phyloP scores from a whole-genome alignment of 306 rosid species.

The Acacia crassicarpa region DNA sequence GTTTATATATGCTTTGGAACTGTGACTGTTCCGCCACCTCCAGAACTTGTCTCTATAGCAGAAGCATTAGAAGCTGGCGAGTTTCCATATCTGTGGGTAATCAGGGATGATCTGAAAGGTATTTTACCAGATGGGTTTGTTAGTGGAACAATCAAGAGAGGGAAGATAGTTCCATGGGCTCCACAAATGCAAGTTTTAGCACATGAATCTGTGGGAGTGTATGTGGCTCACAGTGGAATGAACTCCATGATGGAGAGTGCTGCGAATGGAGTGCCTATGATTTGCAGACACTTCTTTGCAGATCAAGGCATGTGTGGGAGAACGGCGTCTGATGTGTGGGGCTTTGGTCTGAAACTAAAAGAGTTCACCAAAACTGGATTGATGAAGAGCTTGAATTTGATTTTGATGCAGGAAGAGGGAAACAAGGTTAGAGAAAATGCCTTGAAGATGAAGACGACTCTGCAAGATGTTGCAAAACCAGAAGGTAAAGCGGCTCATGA shows the following conservation, averaged over 20 bases:
- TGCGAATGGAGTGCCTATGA: conserved; percentile 45
- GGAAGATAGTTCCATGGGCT: conserved; percentile 42
- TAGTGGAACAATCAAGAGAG: conserved; percentile 18
- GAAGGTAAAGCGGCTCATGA: conserved; percentile 15
- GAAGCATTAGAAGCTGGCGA: conserved; percentile 39
- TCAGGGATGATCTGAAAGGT: neutral
- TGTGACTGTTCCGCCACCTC: neutral
- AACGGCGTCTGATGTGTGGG: conserved; percentile 37
- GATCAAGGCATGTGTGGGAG: conserved; percentile 36
- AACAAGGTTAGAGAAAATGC: conserved; percentile 25
- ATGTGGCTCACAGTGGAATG: conserved; percentile 39
- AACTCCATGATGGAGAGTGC: conserved; percentile 44
- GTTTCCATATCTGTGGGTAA: conserved; percentile 26
- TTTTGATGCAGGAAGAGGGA: conserved; percentile 33
- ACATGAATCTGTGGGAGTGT: conserved; percentile 34
- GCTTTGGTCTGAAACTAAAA: conserved; percentile 30
- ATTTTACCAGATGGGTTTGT: conserved; percentile 35
- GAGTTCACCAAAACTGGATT: conserved; percentile 34
- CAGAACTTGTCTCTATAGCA: conserved; percentile 25
- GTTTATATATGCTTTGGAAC: conserved; percentile 29
- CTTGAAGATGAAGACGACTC: neutral
- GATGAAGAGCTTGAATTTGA: conserved; percentile 26
- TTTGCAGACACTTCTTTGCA: conserved; percentile 38
- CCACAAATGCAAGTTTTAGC: conserved; percentile 35
- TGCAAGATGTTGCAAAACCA: conserved; percentile 4